phyloP scores from a whole-genome alignment of 2,329 filamentous ascomycete genomes.

The Fusarium sp. region DNA sequence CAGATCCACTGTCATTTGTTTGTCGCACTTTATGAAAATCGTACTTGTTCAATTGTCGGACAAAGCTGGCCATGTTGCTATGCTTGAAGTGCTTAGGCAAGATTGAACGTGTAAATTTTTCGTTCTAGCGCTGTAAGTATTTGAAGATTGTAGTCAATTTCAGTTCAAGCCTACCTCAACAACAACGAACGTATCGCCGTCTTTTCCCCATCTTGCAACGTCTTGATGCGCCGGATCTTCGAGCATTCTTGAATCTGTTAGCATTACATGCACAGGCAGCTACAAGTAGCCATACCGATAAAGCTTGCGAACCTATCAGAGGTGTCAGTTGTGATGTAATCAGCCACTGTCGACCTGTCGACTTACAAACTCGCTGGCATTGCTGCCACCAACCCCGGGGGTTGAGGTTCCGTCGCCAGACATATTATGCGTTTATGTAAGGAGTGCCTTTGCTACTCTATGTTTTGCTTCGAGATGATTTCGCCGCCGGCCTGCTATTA shows the following conservation, averaged over 20 bases:
- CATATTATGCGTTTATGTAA: slow-evolving; percentile 38
- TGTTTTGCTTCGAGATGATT: background rate
- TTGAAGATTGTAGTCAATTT: slow-evolving; percentile 16
- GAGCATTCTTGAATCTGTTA: slow-evolving; percentile 70
- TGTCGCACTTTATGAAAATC: slow-evolving; percentile 96
- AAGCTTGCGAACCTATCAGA: slow-evolving; percentile 86
- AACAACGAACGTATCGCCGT: slow-evolving; percentile 95
- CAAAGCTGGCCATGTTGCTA: slow-evolving; percentile 97
- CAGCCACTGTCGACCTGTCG: background rate
- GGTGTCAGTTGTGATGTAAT: slow-evolving; percentile 37
- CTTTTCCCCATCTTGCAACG: slow-evolving; percentile 94
- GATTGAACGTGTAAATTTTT: slow-evolving; percentile 97
- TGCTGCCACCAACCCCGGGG: slow-evolving; percentile 66
- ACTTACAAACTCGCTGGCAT: slow-evolving; percentile 96
- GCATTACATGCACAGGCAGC: background rate
- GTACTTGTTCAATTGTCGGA: slow-evolving; percentile 95
- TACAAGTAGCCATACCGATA: slow-evolving; percentile 77
- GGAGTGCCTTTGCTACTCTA: background rate
- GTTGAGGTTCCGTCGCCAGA: slow-evolving; percentile 47
- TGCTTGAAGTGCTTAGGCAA: slow-evolving; percentile 99
- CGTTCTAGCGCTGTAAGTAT: slow-evolving; percentile 70
- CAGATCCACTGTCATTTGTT: slow-evolving; percentile 49
- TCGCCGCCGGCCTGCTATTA: background rate
- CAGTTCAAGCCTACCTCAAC: slow-evolving; percentile 74
- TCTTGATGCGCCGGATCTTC: slow-evolving; percentile 93